These are phyloP conservation scores for Closterium sp. DNA, from an alignment of 139 green algal species.

Conservation along the genomic window DNA sequence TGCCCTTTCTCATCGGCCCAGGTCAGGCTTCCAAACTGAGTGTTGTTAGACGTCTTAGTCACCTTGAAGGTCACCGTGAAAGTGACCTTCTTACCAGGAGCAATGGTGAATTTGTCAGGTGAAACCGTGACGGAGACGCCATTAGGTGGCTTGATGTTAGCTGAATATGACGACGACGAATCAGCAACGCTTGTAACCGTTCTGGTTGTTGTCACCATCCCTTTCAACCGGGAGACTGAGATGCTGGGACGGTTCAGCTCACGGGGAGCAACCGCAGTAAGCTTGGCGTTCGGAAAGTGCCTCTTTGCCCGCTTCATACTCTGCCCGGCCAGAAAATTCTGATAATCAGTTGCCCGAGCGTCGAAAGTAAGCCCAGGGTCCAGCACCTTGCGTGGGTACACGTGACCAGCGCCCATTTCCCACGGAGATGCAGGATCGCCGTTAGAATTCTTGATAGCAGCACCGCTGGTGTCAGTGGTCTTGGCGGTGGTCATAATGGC, in stretches of 20 bases:
- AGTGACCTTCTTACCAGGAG: not conserved
- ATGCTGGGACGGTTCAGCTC: not conserved
- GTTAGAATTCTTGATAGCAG: not conserved
- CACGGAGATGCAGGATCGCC: not conserved
- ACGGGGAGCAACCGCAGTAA: not conserved
- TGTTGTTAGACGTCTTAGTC: not conserved
- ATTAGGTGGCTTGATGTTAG: not conserved
- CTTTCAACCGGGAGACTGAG: not conserved
- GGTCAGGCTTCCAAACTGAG: not conserved
- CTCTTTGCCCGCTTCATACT: not conserved
- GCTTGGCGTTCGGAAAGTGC: not conserved
- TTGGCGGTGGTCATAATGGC: too few species aligned
- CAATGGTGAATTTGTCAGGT: not conserved
- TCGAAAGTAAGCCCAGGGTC: slow-evolving; percentile 30
- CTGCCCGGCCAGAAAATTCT: not conserved
- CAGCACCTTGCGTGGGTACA: not conserved
- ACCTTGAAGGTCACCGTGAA: not conserved
- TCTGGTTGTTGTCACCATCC: not conserved
- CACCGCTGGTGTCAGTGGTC: not conserved
- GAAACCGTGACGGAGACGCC: slow-evolving; percentile 3
- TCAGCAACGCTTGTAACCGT: slow-evolving; percentile 7
- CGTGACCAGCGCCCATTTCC: not conserved
- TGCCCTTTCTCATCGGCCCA: not conserved
- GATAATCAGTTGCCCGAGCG: not conserved
- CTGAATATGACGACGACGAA: not conserved